These are phyloP conservation scores for Monosporascus sp. DNA, from an alignment of 2,329 filamentous ascomycete species.

Conservation along the genomic window DNA sequence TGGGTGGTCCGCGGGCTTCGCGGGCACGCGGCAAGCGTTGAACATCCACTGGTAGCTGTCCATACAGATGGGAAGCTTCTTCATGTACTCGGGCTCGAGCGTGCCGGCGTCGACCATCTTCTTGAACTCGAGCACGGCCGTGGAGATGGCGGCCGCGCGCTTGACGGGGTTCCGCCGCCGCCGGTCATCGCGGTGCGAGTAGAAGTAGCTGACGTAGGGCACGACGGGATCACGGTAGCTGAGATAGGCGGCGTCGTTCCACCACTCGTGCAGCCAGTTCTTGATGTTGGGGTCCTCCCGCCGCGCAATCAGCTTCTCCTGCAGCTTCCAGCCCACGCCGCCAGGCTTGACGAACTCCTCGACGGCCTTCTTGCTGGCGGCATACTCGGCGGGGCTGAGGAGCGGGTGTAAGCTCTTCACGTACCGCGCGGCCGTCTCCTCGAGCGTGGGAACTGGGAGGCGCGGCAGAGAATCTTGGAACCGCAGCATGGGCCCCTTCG, in stretches of 20 bases:
- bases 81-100: constrained; percentile 98
- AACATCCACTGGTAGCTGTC: constrained; percentile 99
- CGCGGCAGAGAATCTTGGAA: constrained; percentile 81
- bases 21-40: constrained; percentile 82
- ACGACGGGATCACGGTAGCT: constrained; percentile 91
- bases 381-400: constrained; percentile 62
- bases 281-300: constrained; percentile 74
- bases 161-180: constrained; percentile 82
- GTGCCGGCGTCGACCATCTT: constrained; percentile 76
- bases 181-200: constrained; percentile 93
- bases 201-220: constrained; percentile 99
- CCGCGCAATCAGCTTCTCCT: constrained; percentile 78
- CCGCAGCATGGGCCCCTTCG: constrained; percentile 75
- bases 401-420: constrained; percentile 75
- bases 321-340: constrained; percentile 74
- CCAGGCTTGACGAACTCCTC: constrained; percentile 85
- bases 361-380: constrained; percentile 74
- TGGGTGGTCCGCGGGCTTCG: constrained; percentile 74
- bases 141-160: constrained; percentile 85
- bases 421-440: constrained; percentile 77
- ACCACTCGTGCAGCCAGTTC: constrained; percentile 98
- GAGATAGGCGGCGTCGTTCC: constrained; percentile 93
- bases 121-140: constrained; percentile 88
- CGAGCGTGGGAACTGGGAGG: constrained; percentile 73
- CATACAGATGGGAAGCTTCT: constrained; percentile 96